Evolutionary conservation across 148 eudicot species (phyloP).

Genomic region (Dianthus caryophyllus): DNA sequence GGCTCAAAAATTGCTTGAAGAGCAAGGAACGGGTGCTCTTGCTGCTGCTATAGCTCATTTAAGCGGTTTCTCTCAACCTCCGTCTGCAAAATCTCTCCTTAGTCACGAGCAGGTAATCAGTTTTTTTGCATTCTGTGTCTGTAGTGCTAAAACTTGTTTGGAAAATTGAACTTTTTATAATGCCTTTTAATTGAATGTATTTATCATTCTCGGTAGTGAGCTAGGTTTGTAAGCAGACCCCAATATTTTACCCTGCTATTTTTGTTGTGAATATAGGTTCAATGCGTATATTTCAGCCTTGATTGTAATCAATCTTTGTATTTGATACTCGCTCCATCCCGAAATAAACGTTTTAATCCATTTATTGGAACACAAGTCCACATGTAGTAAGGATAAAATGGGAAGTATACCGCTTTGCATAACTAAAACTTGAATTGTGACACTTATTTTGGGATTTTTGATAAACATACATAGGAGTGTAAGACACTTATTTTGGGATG

Average conservation of each 20-base stretch:
- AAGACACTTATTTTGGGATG: too few species aligned
- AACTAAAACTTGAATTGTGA: too few species aligned
- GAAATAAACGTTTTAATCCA: too few species aligned
- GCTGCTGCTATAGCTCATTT: slow-evolving; percentile 93
- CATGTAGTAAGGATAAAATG: too few species aligned
- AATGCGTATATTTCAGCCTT: too few species aligned
- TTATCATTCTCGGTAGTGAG: not conserved
- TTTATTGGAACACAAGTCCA: too few species aligned
- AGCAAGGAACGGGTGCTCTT: slow-evolving; percentile 74
- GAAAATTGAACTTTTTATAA: not conserved
- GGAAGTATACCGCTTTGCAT: too few species aligned
- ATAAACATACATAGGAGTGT: too few species aligned
- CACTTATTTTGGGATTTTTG: too few species aligned
- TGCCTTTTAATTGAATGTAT: not conserved
- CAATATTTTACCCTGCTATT: not conserved
- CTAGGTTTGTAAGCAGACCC: not conserved
- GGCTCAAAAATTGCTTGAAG: slow-evolving; percentile 72
- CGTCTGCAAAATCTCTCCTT: slow-evolving; percentile 85
- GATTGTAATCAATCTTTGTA: not conserved
- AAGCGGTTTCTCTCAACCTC: slow-evolving; percentile 95
- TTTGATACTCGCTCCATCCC: too few species aligned
- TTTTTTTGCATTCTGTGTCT: not conserved
- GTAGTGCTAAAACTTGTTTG: not conserved
- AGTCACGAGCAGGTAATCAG: slow-evolving; percentile 82
- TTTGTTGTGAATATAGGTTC: too few species aligned